phyloP scores from a whole-genome alignment of 768 basidiomycete species.

The Saitozyma podzolica region DNA sequence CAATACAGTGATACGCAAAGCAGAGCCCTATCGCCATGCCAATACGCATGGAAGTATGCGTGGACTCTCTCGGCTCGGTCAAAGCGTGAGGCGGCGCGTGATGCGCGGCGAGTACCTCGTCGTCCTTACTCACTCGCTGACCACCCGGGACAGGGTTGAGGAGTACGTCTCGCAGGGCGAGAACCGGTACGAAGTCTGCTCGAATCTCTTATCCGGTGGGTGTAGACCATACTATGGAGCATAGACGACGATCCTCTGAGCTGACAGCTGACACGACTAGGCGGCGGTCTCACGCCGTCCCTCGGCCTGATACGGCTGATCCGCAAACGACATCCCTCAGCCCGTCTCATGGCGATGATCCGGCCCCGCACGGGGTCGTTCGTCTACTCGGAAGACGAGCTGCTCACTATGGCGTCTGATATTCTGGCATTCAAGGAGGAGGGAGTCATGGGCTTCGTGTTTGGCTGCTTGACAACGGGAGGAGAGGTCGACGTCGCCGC shows the following conservation, averaged over 20 bases:
- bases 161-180: neutral
- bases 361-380: slow-evolving; percentile 79
- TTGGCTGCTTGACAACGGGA: slow-evolving; percentile 20
- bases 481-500: slow-evolving; percentile 13
- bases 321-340: slow-evolving; percentile 55
- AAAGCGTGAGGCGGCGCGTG: slow-evolving; percentile 64
- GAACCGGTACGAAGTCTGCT: slow-evolving; percentile 59
- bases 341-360: slow-evolving; percentile 72
- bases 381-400: slow-evolving; percentile 66
- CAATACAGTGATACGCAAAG: neutral
- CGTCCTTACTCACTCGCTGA: slow-evolving; percentile 3
- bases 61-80: slow-evolving; percentile 75
- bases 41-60: slow-evolving; percentile 67
- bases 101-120: slow-evolving; percentile 40
- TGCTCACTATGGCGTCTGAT: slow-evolving; percentile 74
- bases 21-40: slow-evolving; percentile 7
- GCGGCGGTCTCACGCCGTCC: slow-evolving; percentile 80
- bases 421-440: slow-evolving; percentile 64
- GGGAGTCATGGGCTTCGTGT: slow-evolving; percentile 51
- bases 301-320: slow-evolving; percentile 69
- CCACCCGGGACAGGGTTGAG: neutral
- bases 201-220: slow-evolving; percentile 69
- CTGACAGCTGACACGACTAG: slow-evolving; percentile 62
- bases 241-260: slow-evolving; percentile 20
- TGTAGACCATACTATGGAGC: slow-evolving; percentile 60